Evolutionary conservation across 2,329 filamentous ascomycete genomes (phyloP).

Genomic region (Xenosphaeropsis pyriputrescens): DNA sequence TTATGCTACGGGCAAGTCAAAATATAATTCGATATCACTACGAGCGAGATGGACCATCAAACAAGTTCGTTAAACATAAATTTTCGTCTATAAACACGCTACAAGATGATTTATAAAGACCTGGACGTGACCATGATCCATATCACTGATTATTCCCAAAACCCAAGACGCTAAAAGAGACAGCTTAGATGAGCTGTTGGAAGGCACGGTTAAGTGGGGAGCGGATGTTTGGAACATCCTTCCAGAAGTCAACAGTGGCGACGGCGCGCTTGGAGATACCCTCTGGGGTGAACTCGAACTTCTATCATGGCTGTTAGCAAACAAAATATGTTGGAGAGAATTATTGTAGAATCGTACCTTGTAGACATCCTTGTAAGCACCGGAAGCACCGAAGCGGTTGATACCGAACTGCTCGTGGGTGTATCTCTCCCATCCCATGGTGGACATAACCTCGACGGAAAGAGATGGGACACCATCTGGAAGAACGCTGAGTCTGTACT

Average conservation of each 20-base stretch:
- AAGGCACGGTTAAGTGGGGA: slow-evolving; percentile 96
- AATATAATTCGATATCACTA: too few relatives aligned
- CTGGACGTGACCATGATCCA: too few relatives aligned
- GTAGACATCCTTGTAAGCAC: slow-evolving; percentile 96
- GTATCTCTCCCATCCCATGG: slow-evolving; percentile 98
- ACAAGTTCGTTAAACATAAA: too few relatives aligned
- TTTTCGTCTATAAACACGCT: too few relatives aligned
- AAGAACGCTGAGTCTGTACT: slow-evolving; percentile 84
- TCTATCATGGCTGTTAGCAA: slow-evolving; percentile 40
- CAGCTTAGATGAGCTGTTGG: slow-evolving; percentile 77
- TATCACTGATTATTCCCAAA: neutral
- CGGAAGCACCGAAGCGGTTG: slow-evolving; percentile 96
- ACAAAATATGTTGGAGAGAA: neutral
- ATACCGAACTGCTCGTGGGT: slow-evolving; percentile 98
- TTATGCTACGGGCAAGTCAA: too few relatives aligned
- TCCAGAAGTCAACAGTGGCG: slow-evolving; percentile 93
- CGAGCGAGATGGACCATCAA: too few relatives aligned
- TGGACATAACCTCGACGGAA: slow-evolving; percentile 93
- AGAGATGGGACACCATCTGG: slow-evolving; percentile 88
- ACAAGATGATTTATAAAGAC: too few relatives aligned
- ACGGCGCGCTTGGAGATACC: slow-evolving; percentile 90
- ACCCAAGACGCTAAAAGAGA: too few relatives aligned
- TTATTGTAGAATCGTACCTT: slow-evolving; percentile 38
- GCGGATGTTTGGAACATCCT: slow-evolving; percentile 77
- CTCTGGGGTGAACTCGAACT: slow-evolving; percentile 98